Percentiles rank a stretch among this genome's conserved stretches.
phyloP scores from a whole-genome alignment of 129 eudicot genomes.

The Artemisia tridentata region DNA sequence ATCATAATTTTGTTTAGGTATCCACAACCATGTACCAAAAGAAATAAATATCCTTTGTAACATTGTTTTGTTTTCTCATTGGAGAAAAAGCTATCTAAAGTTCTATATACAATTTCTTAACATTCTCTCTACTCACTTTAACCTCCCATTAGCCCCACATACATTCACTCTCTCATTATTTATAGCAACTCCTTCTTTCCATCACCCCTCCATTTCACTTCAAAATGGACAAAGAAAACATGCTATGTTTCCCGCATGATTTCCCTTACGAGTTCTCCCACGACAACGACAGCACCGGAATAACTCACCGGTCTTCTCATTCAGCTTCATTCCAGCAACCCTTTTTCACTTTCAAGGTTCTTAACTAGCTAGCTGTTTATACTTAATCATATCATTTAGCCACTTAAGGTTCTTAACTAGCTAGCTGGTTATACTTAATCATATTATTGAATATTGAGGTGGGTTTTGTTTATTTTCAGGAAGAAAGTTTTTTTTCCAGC shows the following conservation, averaged over 20 bases:
- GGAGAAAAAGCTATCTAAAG: no score
- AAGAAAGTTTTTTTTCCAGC: conserved; percentile 27
- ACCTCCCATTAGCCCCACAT: no score
- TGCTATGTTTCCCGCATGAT: conserved; percentile 30
- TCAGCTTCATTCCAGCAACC: conserved; percentile 26
- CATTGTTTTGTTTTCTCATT: no score
- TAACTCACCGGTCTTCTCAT: conserved; percentile 46
- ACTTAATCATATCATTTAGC: no score
- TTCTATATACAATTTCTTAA: neutral
- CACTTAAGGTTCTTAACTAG: no score
- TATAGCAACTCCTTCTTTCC: neutral
- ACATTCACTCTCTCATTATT: neutral
- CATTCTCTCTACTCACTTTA: neutral
- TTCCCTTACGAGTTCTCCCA: conserved; percentile 6
- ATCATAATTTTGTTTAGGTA: no score
- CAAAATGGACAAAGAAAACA: conserved; percentile 16
- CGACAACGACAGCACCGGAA: conserved; percentile 32
- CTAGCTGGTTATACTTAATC: no score
- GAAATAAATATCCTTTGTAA: no score
- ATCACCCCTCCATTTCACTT: neutral
- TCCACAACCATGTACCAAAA: no score
- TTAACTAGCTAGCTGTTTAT: neutral
- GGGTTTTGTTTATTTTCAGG: conserved; percentile 20
- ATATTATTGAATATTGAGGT: no score
- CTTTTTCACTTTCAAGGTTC: conserved; percentile 34